Base-by-base conservation (phyloP, 2,329 filamentous ascomycete species). In the Colletotrichum coccodes region DNA sequence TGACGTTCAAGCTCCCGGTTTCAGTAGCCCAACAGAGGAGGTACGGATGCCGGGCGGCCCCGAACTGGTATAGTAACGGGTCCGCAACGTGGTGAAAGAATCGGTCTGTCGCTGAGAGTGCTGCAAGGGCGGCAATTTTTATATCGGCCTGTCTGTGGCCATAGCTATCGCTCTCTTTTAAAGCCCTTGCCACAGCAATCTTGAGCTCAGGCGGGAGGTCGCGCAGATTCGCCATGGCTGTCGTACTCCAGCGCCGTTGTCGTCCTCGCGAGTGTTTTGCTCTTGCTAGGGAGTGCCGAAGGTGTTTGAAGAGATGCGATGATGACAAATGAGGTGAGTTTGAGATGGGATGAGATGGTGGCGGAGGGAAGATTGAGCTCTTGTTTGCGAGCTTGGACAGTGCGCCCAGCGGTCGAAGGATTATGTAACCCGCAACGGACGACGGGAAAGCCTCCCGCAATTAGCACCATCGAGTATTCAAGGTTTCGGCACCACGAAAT, bases 11-110 rank as follows among this genome's bases (percentile, higher is more conserved):
- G 28, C 47, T 23, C 4, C 40, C 40, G 9, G 47, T n/a, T n/a
- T 59, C 56, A 32, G 56, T 49, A 23, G 56, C 56, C 56, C 56
- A 59, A 8, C 56, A 59, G 14, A 59, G 38, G 7, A 59, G 40
- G 21, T 59, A 59, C 6, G 56, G 56, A 30, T 59, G 56, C 18
- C 56, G 56, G 12, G 11, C 3, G 38, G n/a, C 32, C 14, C 28
- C 56, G 12, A 30, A 28, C 18, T 34, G 12, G 32, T 59, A 59
- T 26, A 59, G 9, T 12, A 59, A 9, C 16, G 56, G 56, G 14
- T 28, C 28, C 3, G 26, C 28, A 23, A 49, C 21, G 4, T 18
- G 12, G 8, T 59, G 21, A 11, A 46, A 59, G 18, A 21, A 49
- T 23, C 26, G 26, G 21, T 49, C 26, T 12, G 56, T 59, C n/a